Base-by-base conservation (phyloP, 306 rosid genomes). In the Casuarina equisetifolia region DNA sequence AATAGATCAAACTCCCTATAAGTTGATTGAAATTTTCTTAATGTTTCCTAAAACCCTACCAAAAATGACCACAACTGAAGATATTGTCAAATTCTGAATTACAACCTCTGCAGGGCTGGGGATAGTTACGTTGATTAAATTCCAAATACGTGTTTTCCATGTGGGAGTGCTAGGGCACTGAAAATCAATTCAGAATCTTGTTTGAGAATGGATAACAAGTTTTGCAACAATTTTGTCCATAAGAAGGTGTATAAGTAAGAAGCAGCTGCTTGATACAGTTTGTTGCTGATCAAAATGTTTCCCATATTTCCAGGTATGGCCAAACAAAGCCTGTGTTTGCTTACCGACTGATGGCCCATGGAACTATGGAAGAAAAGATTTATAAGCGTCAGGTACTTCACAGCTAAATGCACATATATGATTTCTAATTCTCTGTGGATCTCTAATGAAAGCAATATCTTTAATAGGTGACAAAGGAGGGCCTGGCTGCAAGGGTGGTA, bases 281-380 rank as follows among this genome's bases (percentile, higher is more conserved):
- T 46, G 25, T 78, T 63, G 15, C n/a, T 63, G n/a, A 70, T 77
- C 32, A 52, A 52, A 62, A 64, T 77, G 19, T n/a, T 45, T 79
- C 67, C 10, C 44, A 51, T 77, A 25, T 75, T 68, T 84, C 80
- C 86, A 95, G 98, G 88, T 95, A 95, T 78, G 98, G 98, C 74
- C 98, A 95, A 92, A 89, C 52, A 81, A 95, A 95, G 80, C 98
- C 98, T 0, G 98, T 95, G 77, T 95, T 91, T 78, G 98, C 97
- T 74, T 95, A 95, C 83, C 87, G 98, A 77, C 80, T 95, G 86
- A 86, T 95, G 90, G 98, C 98, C 17, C 97, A 95, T 85, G 93
- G 93, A 83, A 95, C 98, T 36, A 95, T 95, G 97, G 98, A 95
- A 88, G 98, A 95, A 72, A 95, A 95, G 83, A 95, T 95, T 80